These are phyloP conservation scores for Nothophoma quercina DNA, from an alignment of 2,329 filamentous ascomycete species.

Conservation along the genomic window DNA sequence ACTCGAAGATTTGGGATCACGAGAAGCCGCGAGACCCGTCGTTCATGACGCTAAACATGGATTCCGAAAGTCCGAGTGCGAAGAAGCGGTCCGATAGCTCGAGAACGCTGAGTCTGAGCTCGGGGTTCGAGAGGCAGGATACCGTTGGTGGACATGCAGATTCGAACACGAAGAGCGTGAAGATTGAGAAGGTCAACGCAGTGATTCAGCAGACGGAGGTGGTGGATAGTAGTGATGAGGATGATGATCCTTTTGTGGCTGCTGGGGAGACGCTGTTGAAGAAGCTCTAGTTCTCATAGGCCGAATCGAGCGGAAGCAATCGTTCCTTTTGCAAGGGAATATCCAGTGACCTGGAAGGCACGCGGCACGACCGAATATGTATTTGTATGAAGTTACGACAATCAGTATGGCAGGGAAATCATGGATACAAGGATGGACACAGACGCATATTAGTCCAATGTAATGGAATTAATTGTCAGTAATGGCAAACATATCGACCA, in stretches of 20 bases:
- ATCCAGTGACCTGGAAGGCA: background rate
- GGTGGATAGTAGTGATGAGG: slow-evolving; percentile 6
- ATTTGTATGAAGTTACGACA: slow-evolving; percentile 17
- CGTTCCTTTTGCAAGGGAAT: too few relatives aligned
- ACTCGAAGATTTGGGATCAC: slow-evolving; percentile 21
- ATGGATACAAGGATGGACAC: background rate
- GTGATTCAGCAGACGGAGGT: slow-evolving; percentile 9
- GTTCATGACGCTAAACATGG: slow-evolving; percentile 27
- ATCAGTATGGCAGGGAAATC: background rate
- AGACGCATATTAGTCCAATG: background rate
- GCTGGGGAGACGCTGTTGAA: slow-evolving; percentile 7
- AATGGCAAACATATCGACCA: background rate
- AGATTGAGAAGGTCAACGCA: slow-evolving; percentile 1
- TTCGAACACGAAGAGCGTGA: background rate
- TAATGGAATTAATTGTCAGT: slow-evolving; percentile 8
- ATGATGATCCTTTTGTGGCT: slow-evolving; percentile 14
- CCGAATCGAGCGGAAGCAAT: too few relatives aligned
- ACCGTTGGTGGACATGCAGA: slow-evolving; percentile 22
- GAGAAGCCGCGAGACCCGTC: slow-evolving; percentile 13
- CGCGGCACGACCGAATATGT: slow-evolving; percentile 3
- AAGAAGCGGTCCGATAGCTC: slow-evolving; percentile 15
- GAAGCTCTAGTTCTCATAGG: slow-evolving; percentile 1
- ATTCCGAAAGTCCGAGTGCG: slow-evolving; percentile 8
- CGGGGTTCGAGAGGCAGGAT: slow-evolving; percentile 30
- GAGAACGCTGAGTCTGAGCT: slow-evolving; percentile 15